Base-by-base conservation (phyloP, 768 basidiomycete species). In the Phanerochaete sordida region DNA sequence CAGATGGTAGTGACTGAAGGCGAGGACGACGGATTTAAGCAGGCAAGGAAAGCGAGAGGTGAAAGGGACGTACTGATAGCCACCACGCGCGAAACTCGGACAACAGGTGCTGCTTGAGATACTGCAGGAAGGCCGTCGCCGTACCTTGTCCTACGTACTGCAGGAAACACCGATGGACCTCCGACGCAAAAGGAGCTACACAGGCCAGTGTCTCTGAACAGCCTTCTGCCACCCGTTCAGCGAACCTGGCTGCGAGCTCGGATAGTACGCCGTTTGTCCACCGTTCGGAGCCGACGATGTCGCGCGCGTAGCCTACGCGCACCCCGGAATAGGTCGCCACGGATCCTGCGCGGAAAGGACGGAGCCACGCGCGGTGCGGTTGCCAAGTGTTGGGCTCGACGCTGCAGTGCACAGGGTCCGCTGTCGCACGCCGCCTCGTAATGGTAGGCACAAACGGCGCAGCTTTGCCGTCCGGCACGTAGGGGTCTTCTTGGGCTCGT, bases 1-100 rank as follows among this genome's bases (percentile, higher is more conserved):
- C 31, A 16, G 61, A 62, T 19, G 56, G 51, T 16, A 62, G 31
- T 1, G 49, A 27, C 61, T 62, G 50, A 46, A 23, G n/a, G 19
- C 8, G 39, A 13, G 37, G 43, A 35, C 23, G 45, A 30, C 12
- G 33, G 9, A 31, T 43, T 35, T 43, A 31, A 51, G 35, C 49
- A 39, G 33, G 37, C 31, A 61, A 48, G 24, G 24, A 26, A 37
- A n/a, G n/a, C 28, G 27, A 48, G 45, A 35, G 24, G 48, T 13
- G 43, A 16, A 46, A 53, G 52, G 19, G 47, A 54, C 61, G 43
- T 57, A 62, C 61, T 43, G 50, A 26, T 21, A 55, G 56, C 61
- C 61, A 62, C 52, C 57, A 62, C 2, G 61, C 61, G 13, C 57
- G 33, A 43, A 31, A 62, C 45, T 62, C 61, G 31, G 61, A 57